A percentile compares a stretch with the other conserved stretches of the same genome.
Evolutionary conservation across 1,284 basidiomycete genomes (phyloP).

Genomic region (Entoloma clypeatum): DNA sequence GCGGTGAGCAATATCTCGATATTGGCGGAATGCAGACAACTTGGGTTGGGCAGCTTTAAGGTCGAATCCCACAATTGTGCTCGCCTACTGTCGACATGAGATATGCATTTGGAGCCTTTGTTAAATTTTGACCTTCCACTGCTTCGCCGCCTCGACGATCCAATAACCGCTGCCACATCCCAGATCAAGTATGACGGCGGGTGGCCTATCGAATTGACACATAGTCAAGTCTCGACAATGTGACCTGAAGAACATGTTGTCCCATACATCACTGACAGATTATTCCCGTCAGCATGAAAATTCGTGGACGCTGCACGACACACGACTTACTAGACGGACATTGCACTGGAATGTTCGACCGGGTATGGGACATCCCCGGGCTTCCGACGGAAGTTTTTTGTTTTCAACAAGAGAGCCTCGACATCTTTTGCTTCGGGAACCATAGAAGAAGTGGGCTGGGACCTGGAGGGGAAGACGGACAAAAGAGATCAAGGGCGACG

Average conservation of each 20-base stretch:
- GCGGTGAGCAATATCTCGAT: conserved; percentile 42
- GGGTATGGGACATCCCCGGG: conserved; percentile 52
- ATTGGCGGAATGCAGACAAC: conserved; percentile 31
- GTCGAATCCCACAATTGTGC: conserved; percentile 59
- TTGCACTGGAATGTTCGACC: conserved; percentile 42
- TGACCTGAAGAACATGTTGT: conserved; percentile 54
- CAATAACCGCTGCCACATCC: conserved; percentile 81
- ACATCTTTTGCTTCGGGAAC: conserved; percentile 42
- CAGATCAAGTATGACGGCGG: conserved; percentile 59
- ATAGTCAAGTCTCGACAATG: conserved; percentile 50
- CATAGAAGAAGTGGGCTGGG: conserved; percentile 16
- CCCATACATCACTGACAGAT: conserved; percentile 59
- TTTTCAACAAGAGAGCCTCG: conserved; percentile 40
- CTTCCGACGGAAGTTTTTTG: conserved; percentile 39
- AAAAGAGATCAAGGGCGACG: conserved; percentile 7
- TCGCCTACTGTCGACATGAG: conserved; percentile 37
- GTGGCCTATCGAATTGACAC: conserved; percentile 49
- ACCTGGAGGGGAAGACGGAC: conserved; percentile 13
- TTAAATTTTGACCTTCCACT: conserved; percentile 52
- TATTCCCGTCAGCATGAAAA: conserved; percentile 6
- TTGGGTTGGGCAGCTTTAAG: conserved; percentile 54
- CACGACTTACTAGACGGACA: conserved; percentile 50
- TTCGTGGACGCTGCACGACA: conserved; percentile 3
- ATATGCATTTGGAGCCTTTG: neutral
- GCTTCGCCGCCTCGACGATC: conserved; percentile 61